Evolutionary conservation across 2,329 filamentous ascomycete species (phyloP).

Genomic region (Alternaria brassicae): DNA sequence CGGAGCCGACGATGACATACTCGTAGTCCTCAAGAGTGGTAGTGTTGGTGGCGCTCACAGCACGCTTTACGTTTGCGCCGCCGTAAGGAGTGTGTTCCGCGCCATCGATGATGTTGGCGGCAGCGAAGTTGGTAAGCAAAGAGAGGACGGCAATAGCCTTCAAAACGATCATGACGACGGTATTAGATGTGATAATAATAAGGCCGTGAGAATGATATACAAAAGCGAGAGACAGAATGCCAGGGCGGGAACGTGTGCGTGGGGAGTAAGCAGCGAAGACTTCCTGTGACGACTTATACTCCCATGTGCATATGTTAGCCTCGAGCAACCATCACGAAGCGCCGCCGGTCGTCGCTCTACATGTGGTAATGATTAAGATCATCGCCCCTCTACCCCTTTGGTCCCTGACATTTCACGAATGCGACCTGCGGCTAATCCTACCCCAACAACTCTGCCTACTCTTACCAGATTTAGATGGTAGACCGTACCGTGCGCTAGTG

Average conservation of each 20-base stretch:
- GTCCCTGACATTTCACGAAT: background rate
- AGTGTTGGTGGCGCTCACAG: constrained; percentile 16
- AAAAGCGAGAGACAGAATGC: constrained; percentile 8
- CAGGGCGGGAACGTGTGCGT: constrained; percentile 2
- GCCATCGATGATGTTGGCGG: constrained; percentile 23
- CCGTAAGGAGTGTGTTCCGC: constrained; percentile 26
- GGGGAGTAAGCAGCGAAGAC: background rate
- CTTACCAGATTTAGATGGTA: background rate
- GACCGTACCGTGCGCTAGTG: background rate
- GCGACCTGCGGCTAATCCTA: background rate
- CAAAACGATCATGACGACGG: constrained; percentile 12
- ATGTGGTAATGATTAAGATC: constrained; percentile 11
- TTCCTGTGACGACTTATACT: constrained; percentile 9
- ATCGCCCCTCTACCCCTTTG: constrained; percentile 1
- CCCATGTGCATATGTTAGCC: background rate
- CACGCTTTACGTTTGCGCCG: constrained; percentile 30
- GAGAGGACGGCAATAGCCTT: constrained; percentile 20
- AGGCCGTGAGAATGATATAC: constrained; percentile 6
- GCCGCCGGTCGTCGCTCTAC: background rate
- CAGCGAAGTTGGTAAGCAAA: constrained; percentile 9
- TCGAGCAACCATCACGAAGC: background rate
- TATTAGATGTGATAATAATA: background rate
- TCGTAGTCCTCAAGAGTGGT: constrained; percentile 56
- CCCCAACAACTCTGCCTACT: background rate
- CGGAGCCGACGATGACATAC: constrained; percentile 67